Percentiles rank a stretch among this genome's conserved stretches.
These are phyloP conservation scores for Venturia effusa DNA, from an alignment of 2,329 filamentous ascomycete genomes.

Conservation along the genomic window DNA sequence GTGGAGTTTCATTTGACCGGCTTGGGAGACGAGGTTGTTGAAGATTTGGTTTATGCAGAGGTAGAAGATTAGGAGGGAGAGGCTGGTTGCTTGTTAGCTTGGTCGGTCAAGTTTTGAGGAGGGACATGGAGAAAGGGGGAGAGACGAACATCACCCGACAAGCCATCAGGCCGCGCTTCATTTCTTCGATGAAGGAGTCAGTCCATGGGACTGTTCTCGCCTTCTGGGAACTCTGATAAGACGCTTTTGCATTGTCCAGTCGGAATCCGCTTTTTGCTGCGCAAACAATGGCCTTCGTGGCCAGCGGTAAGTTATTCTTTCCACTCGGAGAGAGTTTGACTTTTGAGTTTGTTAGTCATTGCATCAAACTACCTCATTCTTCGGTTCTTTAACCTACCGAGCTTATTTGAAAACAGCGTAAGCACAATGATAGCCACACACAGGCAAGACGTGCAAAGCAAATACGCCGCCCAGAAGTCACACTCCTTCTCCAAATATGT, in stretches of 20 bases:
- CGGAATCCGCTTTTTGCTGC: constrained; percentile 20
- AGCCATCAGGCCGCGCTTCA: constrained; percentile 21
- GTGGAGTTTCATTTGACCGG: constrained; percentile 24
- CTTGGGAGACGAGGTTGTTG: constrained; percentile 28
- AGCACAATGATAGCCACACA: constrained; percentile 47
- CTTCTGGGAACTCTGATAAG: constrained; percentile 18
- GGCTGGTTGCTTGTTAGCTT: constrained; percentile 11
- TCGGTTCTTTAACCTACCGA: background rate
- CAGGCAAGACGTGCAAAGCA: constrained; percentile 51
- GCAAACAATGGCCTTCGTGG: constrained; percentile 19
- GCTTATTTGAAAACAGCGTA: constrained; percentile 19
- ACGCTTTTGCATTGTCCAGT: constrained; percentile 19
- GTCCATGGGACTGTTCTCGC: constrained; percentile 20
- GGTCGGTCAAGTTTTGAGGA: background rate
- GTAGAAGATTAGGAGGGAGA: constrained; percentile 25
- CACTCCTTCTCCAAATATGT: constrained; percentile 56
- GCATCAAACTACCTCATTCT: background rate
- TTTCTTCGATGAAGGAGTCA: constrained; percentile 19
- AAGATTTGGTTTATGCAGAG: constrained; percentile 29
- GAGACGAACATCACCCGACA: constrained; percentile 21
- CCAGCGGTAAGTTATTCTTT: constrained; percentile 18
- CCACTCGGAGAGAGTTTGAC: constrained; percentile 17
- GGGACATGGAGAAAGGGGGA: background rate
- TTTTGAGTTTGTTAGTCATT: background rate
- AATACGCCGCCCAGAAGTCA: constrained; percentile 56